Conservation (phyloP, 768 basidiomycete genomes). For the Russula sp. region DNA sequence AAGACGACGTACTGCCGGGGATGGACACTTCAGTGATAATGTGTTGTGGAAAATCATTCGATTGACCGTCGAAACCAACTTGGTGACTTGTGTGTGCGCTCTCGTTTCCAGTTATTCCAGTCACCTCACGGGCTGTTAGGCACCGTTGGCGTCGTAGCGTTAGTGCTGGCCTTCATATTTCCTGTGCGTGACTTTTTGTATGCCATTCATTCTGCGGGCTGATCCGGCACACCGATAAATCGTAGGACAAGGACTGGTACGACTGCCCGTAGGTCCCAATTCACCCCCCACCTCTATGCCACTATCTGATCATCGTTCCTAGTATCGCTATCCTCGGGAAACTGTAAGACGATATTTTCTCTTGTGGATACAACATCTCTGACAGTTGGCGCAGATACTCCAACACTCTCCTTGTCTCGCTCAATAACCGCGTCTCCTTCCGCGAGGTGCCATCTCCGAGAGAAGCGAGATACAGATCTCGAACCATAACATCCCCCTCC, state of each 20-base stretch:
- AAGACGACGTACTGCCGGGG: neutral
- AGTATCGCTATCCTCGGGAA: slow-evolving; percentile 9
- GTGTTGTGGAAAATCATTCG: neutral
- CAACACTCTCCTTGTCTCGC: slow-evolving; percentile 7
- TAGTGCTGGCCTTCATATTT: neutral
- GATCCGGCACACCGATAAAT: neutral
- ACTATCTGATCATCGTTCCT: neutral
- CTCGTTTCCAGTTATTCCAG: neutral
- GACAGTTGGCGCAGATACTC: slow-evolving; percentile 5
- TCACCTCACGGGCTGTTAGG: neutral
- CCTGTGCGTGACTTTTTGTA: neutral
- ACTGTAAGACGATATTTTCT: neutral
- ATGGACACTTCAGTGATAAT: neutral
- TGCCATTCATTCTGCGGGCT: neutral
- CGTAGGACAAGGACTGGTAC: slow-evolving; percentile 7
- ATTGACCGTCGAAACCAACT: slow-evolving; percentile 10
- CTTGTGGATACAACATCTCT: neutral
- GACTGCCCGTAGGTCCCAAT: slow-evolving; percentile 5
- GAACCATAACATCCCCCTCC: neutral
- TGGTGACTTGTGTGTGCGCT: neutral
- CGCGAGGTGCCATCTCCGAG: neutral
- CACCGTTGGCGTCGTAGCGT: neutral
- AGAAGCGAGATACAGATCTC: neutral
- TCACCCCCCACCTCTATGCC: neutral
- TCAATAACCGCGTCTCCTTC: slow-evolving; percentile 12